Percentiles rank a stretch among this genome's conserved stretches.
Conservation (phyloP, 1,139 yeast species). For the Protomyces arabidopsidicola region DNA sequence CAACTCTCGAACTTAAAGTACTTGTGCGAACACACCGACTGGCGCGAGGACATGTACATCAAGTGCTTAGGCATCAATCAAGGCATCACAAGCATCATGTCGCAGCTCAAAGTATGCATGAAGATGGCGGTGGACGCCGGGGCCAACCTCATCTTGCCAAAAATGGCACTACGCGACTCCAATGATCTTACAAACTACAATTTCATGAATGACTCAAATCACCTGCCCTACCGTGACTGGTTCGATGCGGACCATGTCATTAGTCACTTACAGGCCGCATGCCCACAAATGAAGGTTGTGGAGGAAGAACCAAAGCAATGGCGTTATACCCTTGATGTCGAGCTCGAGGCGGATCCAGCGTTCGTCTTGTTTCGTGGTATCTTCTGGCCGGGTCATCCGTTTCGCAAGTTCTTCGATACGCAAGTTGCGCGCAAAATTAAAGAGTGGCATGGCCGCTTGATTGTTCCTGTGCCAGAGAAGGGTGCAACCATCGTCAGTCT, state of each 20-base stretch:
- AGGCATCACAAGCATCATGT: conserved; percentile 15
- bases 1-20: not conserved
- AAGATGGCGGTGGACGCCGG: conserved; percentile 7
- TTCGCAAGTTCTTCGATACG: not conserved
- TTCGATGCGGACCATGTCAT: not conserved
- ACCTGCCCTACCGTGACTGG: not conserved
- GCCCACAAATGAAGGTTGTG: not conserved
- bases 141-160: not conserved
- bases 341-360: not conserved
- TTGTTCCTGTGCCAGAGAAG: not conserved
- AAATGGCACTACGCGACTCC: conserved; percentile 4
- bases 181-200: not conserved
- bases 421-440: not conserved
- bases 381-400: not conserved
- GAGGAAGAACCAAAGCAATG: not conserved
- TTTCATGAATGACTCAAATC: not conserved
- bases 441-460: not conserved
- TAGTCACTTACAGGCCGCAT: not conserved
- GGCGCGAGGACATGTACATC: not conserved
- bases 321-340: not conserved
- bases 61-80: not conserved
- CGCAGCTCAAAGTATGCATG: conserved; percentile 7
- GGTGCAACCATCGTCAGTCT: not conserved
- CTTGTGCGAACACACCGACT: not conserved
- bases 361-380: not conserved